Base-by-base conservation (phyloP, 2,329 filamentous ascomycete species). In the Truncatella angustata region DNA sequence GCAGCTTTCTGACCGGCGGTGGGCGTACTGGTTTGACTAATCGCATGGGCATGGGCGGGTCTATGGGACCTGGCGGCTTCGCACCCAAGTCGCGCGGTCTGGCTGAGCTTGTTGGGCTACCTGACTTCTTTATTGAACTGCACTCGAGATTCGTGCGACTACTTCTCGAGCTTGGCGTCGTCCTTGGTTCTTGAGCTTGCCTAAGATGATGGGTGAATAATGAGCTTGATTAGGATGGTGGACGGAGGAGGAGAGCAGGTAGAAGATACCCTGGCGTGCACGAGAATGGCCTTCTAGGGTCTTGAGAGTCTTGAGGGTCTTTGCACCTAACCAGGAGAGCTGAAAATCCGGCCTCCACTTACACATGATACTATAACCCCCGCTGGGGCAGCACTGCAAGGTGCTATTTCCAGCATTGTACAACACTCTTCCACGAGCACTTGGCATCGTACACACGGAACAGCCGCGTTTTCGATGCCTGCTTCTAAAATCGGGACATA, bases 41-140 rank as follows among this genome's bases (percentile, higher is more conserved):
- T 20, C 26, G 50, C 2, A 52, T 52, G 45, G 53, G 82, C 26
- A 82, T 83, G 75, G 80, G 78, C 24, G 76, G 75, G 45, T 79
- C 73, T 4, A 74, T 73, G 61, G 71, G 77, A 0, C 81, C 79
- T 16, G 76, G 79, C 40, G 79, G 79, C 28, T 76, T 82, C 26
- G 74, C 78, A 20, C 73, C 80, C 37, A 83, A 80, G 58, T 77
- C 82, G 35, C 77, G 82, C 36, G 84, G 85, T 3, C 70, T 88
- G 45, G 82, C 85, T 0, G 85, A 88, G 67, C 72, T 88, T 36
- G 81, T 86, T 24, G 85, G 85, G 18, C 72, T 82, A 59, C 83
- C 85, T 4, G 84, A 87, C 62, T 85, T 88, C 61, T 88, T 88
- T 58, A 80, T 87, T 51, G 80, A 86, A 69, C 69, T 88, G 54